A percentile compares a stretch with the other conserved stretches of the same genome.
Conservation (phyloP, 345 rosid species). For the Sisymbrium altissimum region DNA sequence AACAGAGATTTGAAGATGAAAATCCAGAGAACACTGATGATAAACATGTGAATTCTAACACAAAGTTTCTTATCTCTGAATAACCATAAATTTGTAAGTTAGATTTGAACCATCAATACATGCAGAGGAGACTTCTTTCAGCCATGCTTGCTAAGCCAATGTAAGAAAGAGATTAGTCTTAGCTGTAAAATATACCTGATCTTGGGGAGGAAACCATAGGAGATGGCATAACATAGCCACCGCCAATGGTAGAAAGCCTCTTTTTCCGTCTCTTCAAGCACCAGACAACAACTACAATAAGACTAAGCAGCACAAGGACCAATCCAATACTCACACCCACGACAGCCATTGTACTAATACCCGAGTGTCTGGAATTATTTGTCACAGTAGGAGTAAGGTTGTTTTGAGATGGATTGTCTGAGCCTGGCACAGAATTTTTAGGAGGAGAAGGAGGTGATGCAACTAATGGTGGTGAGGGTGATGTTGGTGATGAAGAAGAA, state of each 20-base stretch:
- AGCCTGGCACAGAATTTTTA: constrained; percentile 24
- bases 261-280: constrained; percentile 60
- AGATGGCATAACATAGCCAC: constrained; percentile 67
- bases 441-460: constrained; percentile 42
- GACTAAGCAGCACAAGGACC: constrained; percentile 53
- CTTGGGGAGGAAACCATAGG: constrained; percentile 52
- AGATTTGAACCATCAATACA: not conserved
- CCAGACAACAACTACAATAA: constrained; percentile 52
- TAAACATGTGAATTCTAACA: not conserved
- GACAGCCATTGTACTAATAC: constrained; percentile 40
- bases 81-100: not conserved
- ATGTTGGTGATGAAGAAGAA: constrained; percentile 33
- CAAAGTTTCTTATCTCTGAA: not conserved
- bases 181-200: constrained; percentile 51
- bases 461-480: constrained; percentile 38
- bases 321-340: constrained; percentile 54
- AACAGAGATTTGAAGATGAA: constrained; percentile 10
- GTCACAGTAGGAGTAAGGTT: constrained; percentile 29
- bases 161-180: not conserved
- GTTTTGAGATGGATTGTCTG: constrained; percentile 29
- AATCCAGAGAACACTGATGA: not conserved
- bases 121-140: constrained; percentile 1
- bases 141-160: not conserved
- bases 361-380: constrained; percentile 29
- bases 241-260: constrained; percentile 41